Percentiles rank a stretch among this genome's conserved stretches.
These are phyloP conservation scores for Fraxinus baroniana DNA, from an alignment of 305 asterid species.

Conservation along the genomic window DNA sequence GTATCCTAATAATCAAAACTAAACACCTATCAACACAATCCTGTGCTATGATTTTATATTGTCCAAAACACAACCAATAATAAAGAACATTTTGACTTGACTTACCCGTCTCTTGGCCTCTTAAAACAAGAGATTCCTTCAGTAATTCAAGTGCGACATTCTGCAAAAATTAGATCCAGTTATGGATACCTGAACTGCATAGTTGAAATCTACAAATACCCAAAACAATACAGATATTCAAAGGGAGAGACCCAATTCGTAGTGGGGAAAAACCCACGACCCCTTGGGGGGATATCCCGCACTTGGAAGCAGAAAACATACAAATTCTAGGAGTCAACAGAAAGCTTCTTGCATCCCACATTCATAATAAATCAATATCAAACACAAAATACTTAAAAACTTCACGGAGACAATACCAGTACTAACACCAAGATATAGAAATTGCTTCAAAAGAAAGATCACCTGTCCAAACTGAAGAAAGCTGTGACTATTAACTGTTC, in stretches of 20 bases:
- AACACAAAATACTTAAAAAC: background rate
- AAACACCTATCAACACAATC: background rate
- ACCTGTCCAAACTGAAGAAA: slow-evolving; percentile 98
- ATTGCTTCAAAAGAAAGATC: slow-evolving; percentile 20
- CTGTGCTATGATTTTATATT: background rate
- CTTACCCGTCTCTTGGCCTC: slow-evolving; percentile 53
- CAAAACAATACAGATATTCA: background rate
- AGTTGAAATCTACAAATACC: background rate
- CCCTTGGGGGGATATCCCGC: background rate
- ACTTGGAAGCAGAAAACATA: background rate
- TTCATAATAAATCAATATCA: slow-evolving; percentile 10
- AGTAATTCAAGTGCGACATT: slow-evolving; percentile 79
- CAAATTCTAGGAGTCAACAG: background rate
- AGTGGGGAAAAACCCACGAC: background rate
- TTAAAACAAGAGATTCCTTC: slow-evolving; percentile 57
- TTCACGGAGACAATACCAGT: background rate
- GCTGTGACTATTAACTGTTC: slow-evolving; percentile 79
- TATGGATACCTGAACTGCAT: slow-evolving; percentile 14
- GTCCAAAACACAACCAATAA: slow-evolving; percentile 12
- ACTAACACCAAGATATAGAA: background rate
- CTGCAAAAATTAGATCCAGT: slow-evolving; percentile 49
- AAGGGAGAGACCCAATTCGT: background rate
- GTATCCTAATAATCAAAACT: background rate
- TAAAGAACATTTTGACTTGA: slow-evolving; percentile 19
- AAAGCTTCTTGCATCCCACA: background rate